Conservation (phyloP, 495 filamentous ascomycete species). For the Apiosordaria backusii region DNA sequence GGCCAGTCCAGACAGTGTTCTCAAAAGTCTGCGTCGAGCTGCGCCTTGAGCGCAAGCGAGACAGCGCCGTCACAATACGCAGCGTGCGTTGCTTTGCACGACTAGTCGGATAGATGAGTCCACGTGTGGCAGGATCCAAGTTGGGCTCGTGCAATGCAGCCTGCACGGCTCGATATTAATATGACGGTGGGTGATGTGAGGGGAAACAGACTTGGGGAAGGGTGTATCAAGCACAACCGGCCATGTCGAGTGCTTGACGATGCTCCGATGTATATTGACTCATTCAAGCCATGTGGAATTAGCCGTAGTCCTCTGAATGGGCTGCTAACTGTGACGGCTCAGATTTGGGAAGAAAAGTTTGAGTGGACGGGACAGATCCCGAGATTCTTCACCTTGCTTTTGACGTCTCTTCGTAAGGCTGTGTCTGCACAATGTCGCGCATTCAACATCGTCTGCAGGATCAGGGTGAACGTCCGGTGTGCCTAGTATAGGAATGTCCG, state of each 20-base stretch:
- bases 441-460: neutral
- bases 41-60: conserved; percentile 7
- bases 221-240: neutral
- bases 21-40: neutral
- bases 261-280: neutral
- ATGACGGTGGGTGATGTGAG: conserved; percentile 23
- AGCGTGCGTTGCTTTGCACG: conserved; percentile 4
- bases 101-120: neutral
- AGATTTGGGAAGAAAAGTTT: neutral
- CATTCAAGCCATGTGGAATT: neutral
- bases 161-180: conserved; percentile 32
- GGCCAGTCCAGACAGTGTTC: neutral
- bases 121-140: neutral
- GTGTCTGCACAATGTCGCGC: neutral
- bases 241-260: neutral
- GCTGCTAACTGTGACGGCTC: conserved; percentile 7
- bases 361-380: neutral
- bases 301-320: neutral
- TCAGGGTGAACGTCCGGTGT: neutral
- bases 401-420: neutral
- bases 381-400: neutral
- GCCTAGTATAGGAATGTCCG: neutral
- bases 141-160: conserved; percentile 22
- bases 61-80: conserved; percentile 5
- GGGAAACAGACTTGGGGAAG: conserved; percentile 11